Evolutionary conservation across 768 basidiomycete genomes (phyloP), one percentile per base, ranked within the genome.

Genomic region (Mycena vulgaris): DNA sequence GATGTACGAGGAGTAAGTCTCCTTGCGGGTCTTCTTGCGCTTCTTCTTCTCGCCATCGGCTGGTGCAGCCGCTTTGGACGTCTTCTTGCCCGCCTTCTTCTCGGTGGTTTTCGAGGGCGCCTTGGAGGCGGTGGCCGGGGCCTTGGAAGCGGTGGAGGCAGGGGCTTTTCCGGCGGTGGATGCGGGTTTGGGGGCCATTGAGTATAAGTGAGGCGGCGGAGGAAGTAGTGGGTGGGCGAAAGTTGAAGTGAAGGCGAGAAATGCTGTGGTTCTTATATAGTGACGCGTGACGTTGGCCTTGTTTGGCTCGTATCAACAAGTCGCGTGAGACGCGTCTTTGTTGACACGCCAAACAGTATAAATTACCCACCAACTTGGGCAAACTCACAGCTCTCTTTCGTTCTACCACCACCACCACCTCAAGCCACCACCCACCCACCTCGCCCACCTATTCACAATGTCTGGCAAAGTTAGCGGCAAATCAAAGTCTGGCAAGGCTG

Each of bases 1-100:
- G 81, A 98, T 96, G 87, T 97, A 97, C 37, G 95, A 94, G 25
- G 95, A 92, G 86, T 95, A 96, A 2, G 95, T 95, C 87, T 96
- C 95, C 87, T 95, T 95, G 83, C 95, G 88, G 62, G 88, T 80
- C 88, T 96, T 97, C 84, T 91, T 92, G 76, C 92, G 86, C 87
- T 93, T 92, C 89, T 96, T 96, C 89, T 95, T 94, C 81, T 95
- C 93, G 53, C 88, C 90, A 62, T 89, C 90, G 47, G 86, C 87
- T 42, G 86, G 83, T 9, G 90, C 81, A 65, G 84, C 78, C 31
- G 84, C 79, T 76, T 88, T 89, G 66, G 90, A 82, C 0, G 91
- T 92, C 84, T 94, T 95, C 88, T 95, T 96, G 35, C 91, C 92
- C 11, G 89, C 90, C 83, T 94, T 93, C 65, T 89, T 89, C n/a